phyloP scores from a whole-genome alignment of 345 rosid species.

The Geranium brycei region DNA sequence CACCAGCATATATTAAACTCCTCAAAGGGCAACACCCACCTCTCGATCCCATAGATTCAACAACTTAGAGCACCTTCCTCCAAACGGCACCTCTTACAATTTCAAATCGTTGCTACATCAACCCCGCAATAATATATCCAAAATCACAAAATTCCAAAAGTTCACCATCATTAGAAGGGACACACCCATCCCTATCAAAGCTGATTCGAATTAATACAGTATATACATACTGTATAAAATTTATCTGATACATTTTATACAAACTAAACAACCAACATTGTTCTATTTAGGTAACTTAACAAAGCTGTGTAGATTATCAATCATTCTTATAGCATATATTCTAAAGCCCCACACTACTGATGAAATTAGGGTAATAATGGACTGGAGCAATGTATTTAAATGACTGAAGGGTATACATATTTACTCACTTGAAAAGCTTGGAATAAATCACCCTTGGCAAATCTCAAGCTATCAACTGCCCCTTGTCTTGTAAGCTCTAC shows the following conservation, averaged over 20 bases:
- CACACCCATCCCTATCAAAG: not conserved
- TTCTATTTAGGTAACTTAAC: not conserved
- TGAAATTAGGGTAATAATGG: not conserved
- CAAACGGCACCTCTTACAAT: no score
- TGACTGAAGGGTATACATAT: not conserved
- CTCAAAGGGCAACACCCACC: not conserved
- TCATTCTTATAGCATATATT: not conserved
- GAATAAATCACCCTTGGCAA: conserved; percentile 82
- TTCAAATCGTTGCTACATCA: not conserved
- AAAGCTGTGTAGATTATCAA: not conserved
- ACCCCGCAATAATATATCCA: not conserved
- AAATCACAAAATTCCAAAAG: not conserved
- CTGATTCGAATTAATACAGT: not conserved
- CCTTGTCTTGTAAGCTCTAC: conserved; percentile 93
- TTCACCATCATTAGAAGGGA: not conserved
- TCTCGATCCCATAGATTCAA: not conserved
- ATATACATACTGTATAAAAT: not conserved
- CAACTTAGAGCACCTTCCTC: not conserved
- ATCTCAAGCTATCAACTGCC: conserved; percentile 88
- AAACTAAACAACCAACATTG: not conserved
- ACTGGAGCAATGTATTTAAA: conserved; percentile 1
- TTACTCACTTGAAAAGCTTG: conserved; percentile 77
- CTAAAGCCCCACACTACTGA: not conserved
- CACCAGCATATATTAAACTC: not conserved
- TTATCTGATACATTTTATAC: not conserved